Percentiles rank a stretch among this genome's conserved stretches.
Conservation (phyloP, 768 basidiomycete genomes). For the Leccinum longicurvipes region DNA sequence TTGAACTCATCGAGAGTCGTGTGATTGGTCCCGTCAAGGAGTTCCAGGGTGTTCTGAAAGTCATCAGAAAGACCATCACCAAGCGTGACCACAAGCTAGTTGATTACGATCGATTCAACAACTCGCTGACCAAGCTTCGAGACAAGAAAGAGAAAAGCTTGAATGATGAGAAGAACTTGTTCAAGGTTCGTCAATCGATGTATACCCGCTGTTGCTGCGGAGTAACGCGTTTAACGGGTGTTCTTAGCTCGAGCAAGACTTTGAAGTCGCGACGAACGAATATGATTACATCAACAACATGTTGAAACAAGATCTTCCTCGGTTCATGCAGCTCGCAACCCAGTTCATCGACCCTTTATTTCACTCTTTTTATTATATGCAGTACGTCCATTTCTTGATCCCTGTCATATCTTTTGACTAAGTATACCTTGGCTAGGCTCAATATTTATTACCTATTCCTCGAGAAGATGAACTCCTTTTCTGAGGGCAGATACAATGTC, state of each 20-base stretch:
- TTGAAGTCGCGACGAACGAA: slow-evolving; percentile 86
- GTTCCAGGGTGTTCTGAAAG: slow-evolving; percentile 79
- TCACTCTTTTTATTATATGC: slow-evolving; percentile 99
- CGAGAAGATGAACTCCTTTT: slow-evolving; percentile 89
- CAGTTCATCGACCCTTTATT: slow-evolving; percentile 97
- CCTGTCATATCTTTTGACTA: not conserved
- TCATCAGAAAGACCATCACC: slow-evolving; percentile 88
- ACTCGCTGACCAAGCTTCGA: slow-evolving; percentile 88
- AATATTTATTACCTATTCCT: slow-evolving; percentile 93
- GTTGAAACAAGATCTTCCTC: slow-evolving; percentile 88
- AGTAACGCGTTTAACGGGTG: not conserved
- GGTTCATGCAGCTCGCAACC: slow-evolving; percentile 85
- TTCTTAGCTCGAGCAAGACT: slow-evolving; percentile 88
- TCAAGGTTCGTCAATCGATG: slow-evolving; percentile 60
- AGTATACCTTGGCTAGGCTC: slow-evolving; percentile 46
- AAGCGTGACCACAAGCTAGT: slow-evolving; percentile 97
- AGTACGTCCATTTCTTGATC: slow-evolving; percentile 53
- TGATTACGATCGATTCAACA: slow-evolving; percentile 96
- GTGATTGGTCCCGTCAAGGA: slow-evolving; percentile 87
- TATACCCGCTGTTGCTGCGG: not conserved
- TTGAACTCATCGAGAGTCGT: slow-evolving; percentile 89
- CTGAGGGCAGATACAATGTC: slow-evolving; percentile 74
- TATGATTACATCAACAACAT: slow-evolving; percentile 91
- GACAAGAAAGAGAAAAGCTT: slow-evolving; percentile 99
- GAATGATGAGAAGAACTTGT: slow-evolving; percentile 93